Conservation (phyloP, 441 rosid genomes). For the Cnidoscolus chayamansa region DNA sequence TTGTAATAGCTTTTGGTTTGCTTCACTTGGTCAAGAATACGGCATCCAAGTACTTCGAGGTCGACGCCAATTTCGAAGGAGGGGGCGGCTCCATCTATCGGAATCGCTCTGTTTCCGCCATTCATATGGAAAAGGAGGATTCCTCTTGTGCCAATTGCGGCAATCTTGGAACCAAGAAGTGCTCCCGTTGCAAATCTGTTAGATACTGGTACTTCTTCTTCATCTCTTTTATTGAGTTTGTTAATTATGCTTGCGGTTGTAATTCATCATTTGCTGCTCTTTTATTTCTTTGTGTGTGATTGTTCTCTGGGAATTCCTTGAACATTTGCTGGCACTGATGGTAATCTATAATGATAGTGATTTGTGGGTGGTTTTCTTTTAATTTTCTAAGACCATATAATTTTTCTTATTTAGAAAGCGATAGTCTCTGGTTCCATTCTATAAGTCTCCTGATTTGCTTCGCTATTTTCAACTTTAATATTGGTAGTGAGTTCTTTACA, state of each 20-base stretch:
- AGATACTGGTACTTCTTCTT: conserved; percentile 54
- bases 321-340: not conserved
- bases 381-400: not conserved
- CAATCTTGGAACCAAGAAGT: conserved; percentile 36
- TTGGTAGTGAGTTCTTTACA: too few species aligned
- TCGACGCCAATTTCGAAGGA: conserved; percentile 71
- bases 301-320: not conserved
- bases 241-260: too few species aligned
- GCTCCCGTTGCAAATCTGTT: conserved; percentile 81
- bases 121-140: conserved; percentile 26
- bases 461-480: not conserved
- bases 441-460: not conserved
- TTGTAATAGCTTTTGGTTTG: conserved; percentile 53
- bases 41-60: conserved; percentile 83
- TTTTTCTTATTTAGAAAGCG: not conserved
- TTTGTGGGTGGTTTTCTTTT: not conserved
- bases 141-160: conserved; percentile 50
- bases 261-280: too few species aligned
- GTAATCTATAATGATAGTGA: not conserved
- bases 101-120: conserved; percentile 11
- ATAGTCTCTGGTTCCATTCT: not conserved
- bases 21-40: conserved; percentile 57
- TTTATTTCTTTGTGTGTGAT: not conserved
- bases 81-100: conserved; percentile 14
- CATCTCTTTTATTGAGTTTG: not conserved